Evolutionary conservation across 2,329 filamentous ascomycete species (phyloP).

Genomic region (Pseudonectria buxi): DNA sequence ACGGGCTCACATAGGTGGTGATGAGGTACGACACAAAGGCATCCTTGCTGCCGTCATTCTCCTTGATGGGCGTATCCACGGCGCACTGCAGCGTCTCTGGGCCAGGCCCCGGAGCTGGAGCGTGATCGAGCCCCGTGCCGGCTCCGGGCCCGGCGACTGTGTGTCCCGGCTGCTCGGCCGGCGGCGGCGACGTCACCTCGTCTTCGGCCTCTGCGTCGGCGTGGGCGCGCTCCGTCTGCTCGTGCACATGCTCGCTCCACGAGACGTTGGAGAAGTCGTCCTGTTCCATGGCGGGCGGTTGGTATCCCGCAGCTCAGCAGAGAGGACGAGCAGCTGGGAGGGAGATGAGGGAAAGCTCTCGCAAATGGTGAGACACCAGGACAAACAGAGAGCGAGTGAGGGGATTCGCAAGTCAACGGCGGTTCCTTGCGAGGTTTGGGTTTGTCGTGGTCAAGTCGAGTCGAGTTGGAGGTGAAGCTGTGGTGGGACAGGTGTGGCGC

Average conservation of each 20-base stretch:
- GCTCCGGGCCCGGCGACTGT: conserved; percentile 39
- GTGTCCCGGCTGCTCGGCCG: conserved; percentile 22
- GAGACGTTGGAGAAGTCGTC: conserved; percentile 78
- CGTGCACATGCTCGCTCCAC: conserved; percentile 58
- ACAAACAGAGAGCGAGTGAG: too few species aligned
- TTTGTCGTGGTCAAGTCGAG: not conserved
- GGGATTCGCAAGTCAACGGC: too few species aligned
- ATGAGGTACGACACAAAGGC: conserved; percentile 94
- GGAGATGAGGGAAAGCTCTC: too few species aligned
- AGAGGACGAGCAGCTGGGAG: not conserved
- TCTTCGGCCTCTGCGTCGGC: not conserved
- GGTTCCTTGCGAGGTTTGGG: too few species aligned
- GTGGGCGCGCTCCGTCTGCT: conserved; percentile 25
- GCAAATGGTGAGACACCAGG: too few species aligned
- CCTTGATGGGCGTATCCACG: conserved; percentile 80
- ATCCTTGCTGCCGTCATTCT: conserved; percentile 94
- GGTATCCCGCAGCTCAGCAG: not conserved
- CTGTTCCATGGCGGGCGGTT: conserved; percentile 41
- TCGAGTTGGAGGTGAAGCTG: conserved; percentile 4
- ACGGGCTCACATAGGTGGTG: conserved; percentile 65
- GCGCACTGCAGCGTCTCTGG: conserved; percentile 74
- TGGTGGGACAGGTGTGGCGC: conserved; percentile 8
- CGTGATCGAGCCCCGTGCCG: conserved; percentile 44
- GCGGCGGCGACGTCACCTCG: conserved; percentile 3
- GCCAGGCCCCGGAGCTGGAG: conserved; percentile 50